Conservation (phyloP, 495 filamentous ascomycete species). For the Lepraria neglecta region DNA sequence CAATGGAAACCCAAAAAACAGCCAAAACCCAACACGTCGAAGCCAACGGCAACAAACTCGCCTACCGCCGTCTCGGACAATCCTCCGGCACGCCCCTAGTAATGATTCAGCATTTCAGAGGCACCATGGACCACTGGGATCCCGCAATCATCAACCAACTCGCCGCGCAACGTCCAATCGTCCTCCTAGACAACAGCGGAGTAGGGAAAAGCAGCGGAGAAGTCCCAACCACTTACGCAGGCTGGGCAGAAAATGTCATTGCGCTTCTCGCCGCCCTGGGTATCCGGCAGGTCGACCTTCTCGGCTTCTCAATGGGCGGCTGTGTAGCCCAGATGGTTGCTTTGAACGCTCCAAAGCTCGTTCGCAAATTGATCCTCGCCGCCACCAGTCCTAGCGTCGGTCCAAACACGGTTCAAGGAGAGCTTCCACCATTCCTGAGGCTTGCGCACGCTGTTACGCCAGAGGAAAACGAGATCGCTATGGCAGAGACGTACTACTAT, state of each 20-base stretch:
- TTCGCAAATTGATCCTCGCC: too few species aligned
- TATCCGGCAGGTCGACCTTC: constrained; percentile 29
- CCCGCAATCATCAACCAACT: constrained; percentile 30
- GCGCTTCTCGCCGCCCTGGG: constrained; percentile 31
- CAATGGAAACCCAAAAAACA: constrained; percentile 34
- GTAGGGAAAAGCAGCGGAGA: constrained; percentile 28
- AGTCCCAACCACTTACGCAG: constrained; percentile 24
- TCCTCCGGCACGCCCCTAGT: constrained; percentile 30
- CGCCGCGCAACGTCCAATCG: constrained; percentile 25
- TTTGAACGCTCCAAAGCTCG: constrained; percentile 16
- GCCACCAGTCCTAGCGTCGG: too few species aligned
- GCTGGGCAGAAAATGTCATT: constrained; percentile 32
- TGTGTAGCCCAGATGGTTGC: constrained; percentile 29
- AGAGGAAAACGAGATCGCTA: constrained; percentile 19
- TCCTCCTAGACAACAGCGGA: constrained; percentile 32
- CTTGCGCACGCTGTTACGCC: constrained; percentile 5
- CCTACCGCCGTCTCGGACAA: constrained; percentile 36
- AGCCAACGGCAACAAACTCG: constrained; percentile 28
- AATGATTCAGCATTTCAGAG: constrained; percentile 34
- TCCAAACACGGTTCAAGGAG: too few species aligned
- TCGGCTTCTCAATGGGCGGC: constrained; percentile 34
- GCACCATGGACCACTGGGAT: constrained; percentile 35
- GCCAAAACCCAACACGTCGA: constrained; percentile 31
- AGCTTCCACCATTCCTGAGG: too few species aligned
- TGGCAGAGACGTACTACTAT: constrained; percentile 26